Conservation (phyloP, 306 rosid species). For the Leucaena leucocephala region DNA sequence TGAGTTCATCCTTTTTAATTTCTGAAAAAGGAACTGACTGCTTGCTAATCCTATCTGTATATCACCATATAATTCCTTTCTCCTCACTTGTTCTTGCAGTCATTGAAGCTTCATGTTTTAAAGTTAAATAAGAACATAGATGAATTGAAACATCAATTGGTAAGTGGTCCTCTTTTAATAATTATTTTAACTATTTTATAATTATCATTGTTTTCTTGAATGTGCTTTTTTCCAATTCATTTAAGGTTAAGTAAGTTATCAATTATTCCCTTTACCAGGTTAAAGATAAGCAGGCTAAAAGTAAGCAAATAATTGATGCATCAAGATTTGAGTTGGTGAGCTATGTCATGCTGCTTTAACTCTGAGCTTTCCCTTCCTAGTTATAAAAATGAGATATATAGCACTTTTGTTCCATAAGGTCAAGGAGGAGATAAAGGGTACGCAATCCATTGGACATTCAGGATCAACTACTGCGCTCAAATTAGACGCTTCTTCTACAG, state of each 20-base stretch:
- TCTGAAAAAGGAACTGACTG: slow-evolving; percentile 21
- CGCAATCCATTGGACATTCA: slow-evolving; percentile 39
- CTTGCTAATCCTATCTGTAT: slow-evolving; percentile 15
- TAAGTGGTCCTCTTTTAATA: slow-evolving; percentile 44
- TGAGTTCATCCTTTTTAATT: not conserved
- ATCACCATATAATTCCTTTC: slow-evolving; percentile 35
- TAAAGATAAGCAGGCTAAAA: slow-evolving; percentile 53
- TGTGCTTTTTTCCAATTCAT: slow-evolving; percentile 24
- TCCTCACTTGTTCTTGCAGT: slow-evolving; percentile 58
- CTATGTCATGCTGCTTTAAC: slow-evolving; percentile 35
- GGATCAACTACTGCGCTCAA: slow-evolving; percentile 39
- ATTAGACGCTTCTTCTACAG: slow-evolving; percentile 33
- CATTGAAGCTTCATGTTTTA: slow-evolving; percentile 93
- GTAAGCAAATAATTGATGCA: slow-evolving; percentile 40
- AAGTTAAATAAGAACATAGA: slow-evolving; percentile 67
- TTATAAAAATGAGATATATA: slow-evolving; percentile 21
- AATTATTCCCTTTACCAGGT: slow-evolving; percentile 48
- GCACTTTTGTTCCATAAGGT: slow-evolving; percentile 44
- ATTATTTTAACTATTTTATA: not conserved
- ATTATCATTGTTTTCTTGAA: slow-evolving; percentile 10
- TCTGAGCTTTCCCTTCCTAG: slow-evolving; percentile 25
- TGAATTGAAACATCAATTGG: slow-evolving; percentile 72
- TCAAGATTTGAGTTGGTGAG: slow-evolving; percentile 55
- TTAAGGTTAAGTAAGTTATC: slow-evolving; percentile 9
- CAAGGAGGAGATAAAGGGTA: slow-evolving; percentile 36